Percentiles rank a stretch among this genome's conserved stretches.
Evolutionary conservation across 345 rosid species (phyloP).

Genomic region (Aquilaria malaccensis): DNA sequence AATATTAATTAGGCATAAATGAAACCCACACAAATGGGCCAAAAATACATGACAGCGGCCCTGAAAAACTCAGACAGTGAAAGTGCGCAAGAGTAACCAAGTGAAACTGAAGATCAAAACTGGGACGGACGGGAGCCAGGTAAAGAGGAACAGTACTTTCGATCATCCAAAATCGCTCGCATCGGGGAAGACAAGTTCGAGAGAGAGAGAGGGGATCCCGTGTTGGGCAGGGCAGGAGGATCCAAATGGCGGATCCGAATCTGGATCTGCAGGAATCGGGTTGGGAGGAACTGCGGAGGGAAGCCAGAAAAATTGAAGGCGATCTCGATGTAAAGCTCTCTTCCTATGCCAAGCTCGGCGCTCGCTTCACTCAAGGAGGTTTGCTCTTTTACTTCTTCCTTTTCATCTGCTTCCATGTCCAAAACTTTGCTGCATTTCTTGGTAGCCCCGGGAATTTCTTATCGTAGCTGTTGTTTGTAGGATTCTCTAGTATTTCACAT

Average conservation of each 20-base stretch:
- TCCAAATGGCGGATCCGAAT: conserved; percentile 64
- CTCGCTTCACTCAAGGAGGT: conserved; percentile 92
- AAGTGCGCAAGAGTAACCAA: too few relatives aligned
- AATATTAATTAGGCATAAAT: too few relatives aligned
- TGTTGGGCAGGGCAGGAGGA: conserved; percentile 18
- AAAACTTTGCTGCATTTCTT: neutral
- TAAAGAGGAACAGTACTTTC: neutral
- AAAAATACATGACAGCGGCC: too few relatives aligned
- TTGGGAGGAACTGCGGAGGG: conserved; percentile 92
- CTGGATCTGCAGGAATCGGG: conserved; percentile 92
- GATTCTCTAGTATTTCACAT: too few relatives aligned
- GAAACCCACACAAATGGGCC: too few relatives aligned
- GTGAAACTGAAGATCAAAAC: too few relatives aligned
- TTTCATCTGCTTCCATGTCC: neutral
- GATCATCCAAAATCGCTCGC: too few relatives aligned
- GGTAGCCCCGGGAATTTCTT: conserved; percentile 3
- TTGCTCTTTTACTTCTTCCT: conserved; percentile 7
- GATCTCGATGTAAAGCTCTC: conserved; percentile 98
- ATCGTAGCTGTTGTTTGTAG: too few relatives aligned
- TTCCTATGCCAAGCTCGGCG: conserved; percentile 94
- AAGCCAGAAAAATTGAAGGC: conserved; percentile 91
- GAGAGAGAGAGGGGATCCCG: conserved; percentile 9
- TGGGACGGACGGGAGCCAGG: too few relatives aligned
- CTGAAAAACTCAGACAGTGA: too few relatives aligned
- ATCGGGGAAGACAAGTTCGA: neutral